Base-by-base conservation (phyloP, 495 filamentous ascomycete genomes). In the Evernia prunastri region DNA sequence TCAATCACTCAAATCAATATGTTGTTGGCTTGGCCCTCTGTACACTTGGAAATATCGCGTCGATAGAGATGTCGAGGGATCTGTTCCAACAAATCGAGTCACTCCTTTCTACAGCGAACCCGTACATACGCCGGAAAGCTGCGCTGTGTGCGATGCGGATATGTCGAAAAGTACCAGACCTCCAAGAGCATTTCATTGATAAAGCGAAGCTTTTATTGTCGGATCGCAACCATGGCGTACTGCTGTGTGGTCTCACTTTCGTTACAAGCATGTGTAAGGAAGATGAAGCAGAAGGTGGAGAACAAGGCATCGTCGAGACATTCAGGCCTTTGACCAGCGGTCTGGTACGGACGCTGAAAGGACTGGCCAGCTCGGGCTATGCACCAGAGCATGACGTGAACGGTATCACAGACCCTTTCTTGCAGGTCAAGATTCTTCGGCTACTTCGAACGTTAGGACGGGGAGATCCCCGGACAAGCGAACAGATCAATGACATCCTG, bases 141-240 rank as follows among this genome's bases (percentile, higher is more conserved):
- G 95, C 94, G 9, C 82, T 98, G n/a, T 98, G 94, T 75, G 94
- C 94, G n/a, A 98, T 98, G 95, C 84, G 95, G 45, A 96, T 98
- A 78, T 96, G 92, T 77, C 86, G 92, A 67, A 98, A 98, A 75
- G 95, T 97, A 49, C 94, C 94, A 9, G 94, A 98, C 72, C 81
- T 98, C 42, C 91, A 96, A 76, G 94, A 98, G 70, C 91, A 98
- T 74, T 98, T 97, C 71, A 70, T 97, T 33, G 95, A 97, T 64
- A 97, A 96, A 74, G 88, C 92, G 35, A 88, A 94, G 67, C 82
- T 87, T 27, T 80, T 98, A n/a, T 76, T 98, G 15, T 88, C 89
- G 31, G 94, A 98, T 72, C 79, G 87, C 43, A 98, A 98, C 76
- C 94, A 98, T 71, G 94, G 94, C 39, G 94, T 98, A 27, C 75